phyloP scores from a whole-genome alignment of 805 yeast species.

The Ogataea nakhonphanomensis region DNA sequence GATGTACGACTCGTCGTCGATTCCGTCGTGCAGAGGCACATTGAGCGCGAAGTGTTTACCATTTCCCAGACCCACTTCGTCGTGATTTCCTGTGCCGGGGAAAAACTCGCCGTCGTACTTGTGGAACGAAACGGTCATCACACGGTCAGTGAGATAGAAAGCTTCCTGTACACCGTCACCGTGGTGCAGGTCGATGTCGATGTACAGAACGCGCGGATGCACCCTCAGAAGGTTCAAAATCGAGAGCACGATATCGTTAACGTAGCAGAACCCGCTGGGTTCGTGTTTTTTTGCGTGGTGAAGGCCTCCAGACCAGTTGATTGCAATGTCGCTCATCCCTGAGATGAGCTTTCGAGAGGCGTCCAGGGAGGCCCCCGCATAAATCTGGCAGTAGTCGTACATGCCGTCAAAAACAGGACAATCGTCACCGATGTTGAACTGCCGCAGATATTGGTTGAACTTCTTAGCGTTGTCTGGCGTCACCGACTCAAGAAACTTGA shows the following conservation, averaged over 20 bases:
- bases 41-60: slow-evolving; percentile 88
- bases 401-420: slow-evolving; percentile 95
- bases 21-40: slow-evolving; percentile 92
- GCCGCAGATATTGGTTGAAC: slow-evolving; percentile 52
- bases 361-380: slow-evolving; percentile 92
- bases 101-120: slow-evolving; percentile 91
- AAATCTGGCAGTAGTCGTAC: slow-evolving; percentile 82
- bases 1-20: slow-evolving; percentile 85
- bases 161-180: slow-evolving; percentile 99
- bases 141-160: slow-evolving; percentile 89
- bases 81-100: slow-evolving; percentile 94
- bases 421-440: slow-evolving; percentile 91
- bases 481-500: slow-evolving; percentile 68
- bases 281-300: slow-evolving; percentile 95
- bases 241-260: slow-evolving; percentile 89
- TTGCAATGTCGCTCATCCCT: slow-evolving; percentile 89
- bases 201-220: slow-evolving; percentile 89
- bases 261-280: slow-evolving; percentile 93
- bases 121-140: slow-evolving; percentile 95
- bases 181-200: slow-evolving; percentile 93
- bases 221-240: slow-evolving; percentile 80
- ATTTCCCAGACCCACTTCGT: slow-evolving; percentile 83
- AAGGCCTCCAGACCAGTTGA: slow-evolving; percentile 94
- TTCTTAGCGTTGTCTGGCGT: slow-evolving; percentile 71
- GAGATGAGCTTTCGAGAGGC: slow-evolving; percentile 83